Evolutionary conservation across 495 filamentous ascomycete species (phyloP), one percentile per base, ranked within the genome.

Genomic region (Aspergillus coremiiformis): DNA sequence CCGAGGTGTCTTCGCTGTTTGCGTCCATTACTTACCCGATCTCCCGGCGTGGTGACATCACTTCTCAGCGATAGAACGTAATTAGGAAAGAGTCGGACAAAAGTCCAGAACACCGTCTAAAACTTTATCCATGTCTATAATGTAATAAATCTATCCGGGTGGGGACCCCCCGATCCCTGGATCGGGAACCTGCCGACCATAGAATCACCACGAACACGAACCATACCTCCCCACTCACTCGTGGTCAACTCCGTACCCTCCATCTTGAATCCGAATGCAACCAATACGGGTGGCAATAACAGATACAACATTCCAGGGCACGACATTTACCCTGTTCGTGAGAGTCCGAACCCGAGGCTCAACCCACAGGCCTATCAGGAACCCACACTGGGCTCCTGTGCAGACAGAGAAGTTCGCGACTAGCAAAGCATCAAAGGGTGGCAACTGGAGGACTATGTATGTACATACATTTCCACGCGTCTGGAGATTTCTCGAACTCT

Each of bases 321-420:
- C 60, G 57, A 19, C 33, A 44, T 17, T 23, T 53, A 24, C 60
- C 66, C 58, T 66, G 62, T 12, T 61, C 53, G 14, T 57, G 26
- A 52, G 71, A 74, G 5, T 58, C 65, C 66, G 63, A 37, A 55
- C 58, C n/a, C 42, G 32, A 44, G 60, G 49, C 44, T 68, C 65
- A 43, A 67, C 60, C 44, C 63, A 61, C 11, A 70, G 41, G 35
- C 63, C 62, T 2, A 74, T 61, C 5, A 35, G 35, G 11, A 39
- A 41, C 8, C 55, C 46, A 41, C 59, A 59, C 41, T 67, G 57
- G 17, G 49, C 57, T 9, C 56, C 3, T 3, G 47, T 52, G 12
- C 44, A 19, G 53, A 74, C 15, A 68, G 50, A 76, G 51, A 3
- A 75, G 60, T 58, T 78, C 74, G 19, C 55, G 54, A n/a, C 60